Conservation (phyloP, 495 filamentous ascomycete genomes). For the Podospora bellae-mahoneyi region DNA sequence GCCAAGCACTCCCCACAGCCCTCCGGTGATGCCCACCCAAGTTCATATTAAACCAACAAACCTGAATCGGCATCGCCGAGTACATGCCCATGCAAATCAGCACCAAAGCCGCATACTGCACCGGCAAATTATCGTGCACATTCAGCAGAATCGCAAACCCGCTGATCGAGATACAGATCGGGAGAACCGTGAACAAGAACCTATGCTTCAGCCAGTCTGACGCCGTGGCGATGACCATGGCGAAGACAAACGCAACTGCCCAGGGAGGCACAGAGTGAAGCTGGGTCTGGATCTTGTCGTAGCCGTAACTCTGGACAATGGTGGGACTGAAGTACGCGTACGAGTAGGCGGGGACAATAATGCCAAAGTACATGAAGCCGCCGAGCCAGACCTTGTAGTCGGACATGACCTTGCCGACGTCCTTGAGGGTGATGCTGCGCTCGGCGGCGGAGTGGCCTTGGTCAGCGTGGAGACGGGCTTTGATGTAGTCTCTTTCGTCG, state of each 20-base stretch:
- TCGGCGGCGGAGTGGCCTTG: slow-evolving; percentile 72
- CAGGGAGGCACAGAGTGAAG: slow-evolving; percentile 82
- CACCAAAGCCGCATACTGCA: slow-evolving; percentile 74
- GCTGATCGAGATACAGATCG: slow-evolving; percentile 60
- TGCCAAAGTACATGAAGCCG: slow-evolving; percentile 84
- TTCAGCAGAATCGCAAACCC: slow-evolving; percentile 72
- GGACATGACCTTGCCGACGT: slow-evolving; percentile 70
- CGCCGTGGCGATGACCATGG: slow-evolving; percentile 65
- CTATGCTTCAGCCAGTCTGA: slow-evolving; percentile 70
- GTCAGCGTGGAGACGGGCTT: slow-evolving; percentile 69
- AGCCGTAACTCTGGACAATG: slow-evolving; percentile 68
- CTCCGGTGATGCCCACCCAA: slow-evolving; percentile 82
- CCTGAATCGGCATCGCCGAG: slow-evolving; percentile 74
- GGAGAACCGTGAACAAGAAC: slow-evolving; percentile 66
- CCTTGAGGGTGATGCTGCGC: slow-evolving; percentile 57
- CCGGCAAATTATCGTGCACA: slow-evolving; percentile 49
- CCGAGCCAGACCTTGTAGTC: slow-evolving; percentile 69
- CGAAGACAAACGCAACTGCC: slow-evolving; percentile 72
- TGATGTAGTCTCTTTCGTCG: slow-evolving; percentile 73
- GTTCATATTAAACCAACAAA: slow-evolving; percentile 96
- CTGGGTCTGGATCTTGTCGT: slow-evolving; percentile 68
- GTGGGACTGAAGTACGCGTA: slow-evolving; percentile 68
- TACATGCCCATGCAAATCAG: slow-evolving; percentile 63
- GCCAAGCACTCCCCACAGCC: slow-evolving; percentile 81
- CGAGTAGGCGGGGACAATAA: slow-evolving; percentile 84